phyloP scores from a whole-genome alignment of 306 rosid genomes.

The Mimosa bimucronata region DNA sequence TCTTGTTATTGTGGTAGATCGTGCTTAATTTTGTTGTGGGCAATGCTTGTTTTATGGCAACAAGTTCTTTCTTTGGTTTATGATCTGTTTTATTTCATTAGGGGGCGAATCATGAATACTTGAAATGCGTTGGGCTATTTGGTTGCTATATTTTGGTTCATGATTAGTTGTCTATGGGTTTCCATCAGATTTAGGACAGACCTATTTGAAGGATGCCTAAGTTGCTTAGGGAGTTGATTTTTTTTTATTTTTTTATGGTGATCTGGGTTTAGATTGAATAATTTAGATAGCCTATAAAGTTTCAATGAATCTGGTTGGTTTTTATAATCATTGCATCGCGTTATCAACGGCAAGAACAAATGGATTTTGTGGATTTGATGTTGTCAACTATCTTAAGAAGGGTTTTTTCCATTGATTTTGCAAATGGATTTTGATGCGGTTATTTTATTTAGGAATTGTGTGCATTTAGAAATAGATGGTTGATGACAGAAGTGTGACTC shows the following conservation, averaged over 20 bases:
- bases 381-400: conserved; percentile 19
- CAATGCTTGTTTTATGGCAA: too few species aligned
- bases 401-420: conserved; percentile 1
- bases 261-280: conserved; percentile 25
- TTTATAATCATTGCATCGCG: not conserved
- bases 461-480: conserved; percentile 20
- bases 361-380: not conserved
- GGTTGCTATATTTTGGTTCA: conserved; percentile 13
- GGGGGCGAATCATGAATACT: conserved; percentile 1
- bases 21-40: not conserved
- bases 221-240: not conserved
- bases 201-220: not conserved
- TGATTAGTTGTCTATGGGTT: not conserved
- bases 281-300: not conserved
- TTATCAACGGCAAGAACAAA: not conserved
- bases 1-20: conserved; percentile 26
- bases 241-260: conserved; percentile 10
- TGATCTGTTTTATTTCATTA: too few species aligned
- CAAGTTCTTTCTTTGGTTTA: too few species aligned
- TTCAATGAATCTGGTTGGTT: not conserved
- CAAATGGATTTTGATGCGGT: conserved; percentile 11
- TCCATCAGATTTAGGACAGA: not conserved
- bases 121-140: not conserved
- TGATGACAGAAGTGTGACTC: conserved; percentile 24
- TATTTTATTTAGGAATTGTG: conserved; percentile 10